Conservation (phyloP, 352 stramenopile species). For the Phytophthora europaea region DNA sequence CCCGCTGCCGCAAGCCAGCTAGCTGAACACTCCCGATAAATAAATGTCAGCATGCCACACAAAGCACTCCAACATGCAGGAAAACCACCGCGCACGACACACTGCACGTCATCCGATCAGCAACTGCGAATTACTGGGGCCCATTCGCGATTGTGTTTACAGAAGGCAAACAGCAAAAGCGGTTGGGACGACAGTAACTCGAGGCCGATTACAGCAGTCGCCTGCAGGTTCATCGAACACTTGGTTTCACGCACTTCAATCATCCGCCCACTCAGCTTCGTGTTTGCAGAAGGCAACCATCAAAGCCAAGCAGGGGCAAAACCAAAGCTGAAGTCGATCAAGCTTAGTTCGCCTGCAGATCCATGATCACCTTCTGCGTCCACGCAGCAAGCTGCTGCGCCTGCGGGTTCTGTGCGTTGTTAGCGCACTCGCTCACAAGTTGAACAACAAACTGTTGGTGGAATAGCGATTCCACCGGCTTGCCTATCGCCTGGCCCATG, state of each 20-base stretch:
- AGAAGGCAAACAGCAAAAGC: slow-evolving; percentile 44
- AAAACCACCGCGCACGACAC: slow-evolving; percentile 18
- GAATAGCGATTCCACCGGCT: slow-evolving; percentile 66
- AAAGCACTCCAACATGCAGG: slow-evolving; percentile 40
- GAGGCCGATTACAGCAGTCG: slow-evolving; percentile 30
- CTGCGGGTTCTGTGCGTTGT: slow-evolving; percentile 71
- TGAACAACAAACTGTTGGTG: slow-evolving; percentile 79
- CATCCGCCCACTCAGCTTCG: slow-evolving; percentile 5
- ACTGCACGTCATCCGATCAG: slow-evolving; percentile 14
- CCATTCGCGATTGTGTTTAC: slow-evolving; percentile 29
- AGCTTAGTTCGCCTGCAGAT: slow-evolving; percentile 67
- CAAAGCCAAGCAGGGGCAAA: slow-evolving; percentile 18
- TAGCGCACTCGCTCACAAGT: slow-evolving; percentile 78
- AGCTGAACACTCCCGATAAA: slow-evolving; percentile 45
- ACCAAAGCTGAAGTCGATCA: slow-evolving; percentile 16
- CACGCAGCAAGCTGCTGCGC: slow-evolving; percentile 76
- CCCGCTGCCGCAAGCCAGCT: slow-evolving; percentile 11
- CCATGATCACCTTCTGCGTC: slow-evolving; percentile 83
- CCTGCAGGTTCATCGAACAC: slow-evolving; percentile 41
- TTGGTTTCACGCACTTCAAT: slow-evolving; percentile 19
- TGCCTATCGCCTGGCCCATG: slow-evolving; percentile 84
- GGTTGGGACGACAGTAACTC: slow-evolving; percentile 19
- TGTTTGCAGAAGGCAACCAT: slow-evolving; percentile 47
- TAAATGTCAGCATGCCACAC: slow-evolving; percentile 38
- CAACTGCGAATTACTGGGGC: slow-evolving; percentile 15